Evolutionary conservation across 306 rosid species (phyloP).

Genomic region (Canavalia gladiata): DNA sequence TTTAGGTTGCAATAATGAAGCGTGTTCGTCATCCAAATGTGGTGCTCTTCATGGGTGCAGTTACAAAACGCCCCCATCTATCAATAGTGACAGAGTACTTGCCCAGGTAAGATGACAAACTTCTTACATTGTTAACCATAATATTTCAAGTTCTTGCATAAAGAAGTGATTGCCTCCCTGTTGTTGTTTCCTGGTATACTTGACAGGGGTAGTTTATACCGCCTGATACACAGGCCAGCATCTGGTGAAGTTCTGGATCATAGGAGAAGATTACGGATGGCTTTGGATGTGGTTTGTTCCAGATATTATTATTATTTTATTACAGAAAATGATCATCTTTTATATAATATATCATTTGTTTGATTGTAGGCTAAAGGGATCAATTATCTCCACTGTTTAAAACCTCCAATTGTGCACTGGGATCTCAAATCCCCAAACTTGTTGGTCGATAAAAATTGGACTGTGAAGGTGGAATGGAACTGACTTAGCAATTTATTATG

Average conservation of each 20-base stretch:
- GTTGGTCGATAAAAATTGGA: slow-evolving; percentile 96
- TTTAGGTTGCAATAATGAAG: slow-evolving; percentile 97
- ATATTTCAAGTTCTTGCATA: slow-evolving; percentile 3
- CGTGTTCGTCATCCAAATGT: slow-evolving; percentile 97
- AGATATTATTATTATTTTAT: slow-evolving; percentile 22
- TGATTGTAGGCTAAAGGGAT: slow-evolving; percentile 92
- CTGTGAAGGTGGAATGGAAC: slow-evolving; percentile 72
- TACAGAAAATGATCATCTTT: neutral
- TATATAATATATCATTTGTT: slow-evolving; percentile 22
- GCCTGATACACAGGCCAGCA: slow-evolving; percentile 89
- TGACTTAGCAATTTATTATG: slow-evolving; percentile 27
- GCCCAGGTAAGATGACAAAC: slow-evolving; percentile 67
- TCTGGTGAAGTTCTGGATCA: slow-evolving; percentile 82
- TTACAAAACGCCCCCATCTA: slow-evolving; percentile 87
- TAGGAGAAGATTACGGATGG: slow-evolving; percentile 89
- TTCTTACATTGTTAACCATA: slow-evolving; percentile 12
- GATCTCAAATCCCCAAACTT: slow-evolving; percentile 98
- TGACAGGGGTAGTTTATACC: slow-evolving; percentile 89
- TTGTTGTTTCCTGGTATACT: slow-evolving; percentile 34
- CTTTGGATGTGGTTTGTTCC: slow-evolving; percentile 86
- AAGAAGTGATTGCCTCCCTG: slow-evolving; percentile 30
- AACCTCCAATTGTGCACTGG: slow-evolving; percentile 95
- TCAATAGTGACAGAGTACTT: slow-evolving; percentile 95
- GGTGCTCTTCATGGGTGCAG: slow-evolving; percentile 99
- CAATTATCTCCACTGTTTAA: slow-evolving; percentile 93